These are phyloP conservation scores for Ceratobasidium theobromae DNA, from an alignment of 1,284 basidiomycete species.

Conservation along the genomic window DNA sequence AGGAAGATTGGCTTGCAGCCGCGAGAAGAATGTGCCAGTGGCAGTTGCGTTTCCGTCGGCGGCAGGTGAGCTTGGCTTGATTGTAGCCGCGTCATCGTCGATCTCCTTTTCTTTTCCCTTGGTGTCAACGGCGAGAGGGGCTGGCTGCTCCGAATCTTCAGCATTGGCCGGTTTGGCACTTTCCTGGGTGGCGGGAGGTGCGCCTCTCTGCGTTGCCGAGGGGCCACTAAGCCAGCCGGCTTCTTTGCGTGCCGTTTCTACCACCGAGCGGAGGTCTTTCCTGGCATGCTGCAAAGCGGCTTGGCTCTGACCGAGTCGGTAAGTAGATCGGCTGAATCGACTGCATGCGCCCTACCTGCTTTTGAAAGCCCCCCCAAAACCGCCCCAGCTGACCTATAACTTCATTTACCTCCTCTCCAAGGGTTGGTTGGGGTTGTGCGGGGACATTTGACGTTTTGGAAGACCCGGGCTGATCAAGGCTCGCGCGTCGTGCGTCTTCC, in stretches of 20 bases:
- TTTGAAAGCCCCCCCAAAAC: conserved; percentile 87
- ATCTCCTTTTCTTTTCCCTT: conserved; percentile 34
- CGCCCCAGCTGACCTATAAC: conserved; percentile 80
- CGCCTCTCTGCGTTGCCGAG: conserved; percentile 43
- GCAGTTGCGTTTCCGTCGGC: conserved; percentile 16
- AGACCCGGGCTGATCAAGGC: conserved; percentile 27
- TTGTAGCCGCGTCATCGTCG: conserved; percentile 20
- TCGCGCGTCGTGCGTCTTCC: conserved; percentile 26
- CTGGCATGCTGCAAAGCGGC: conserved; percentile 68
- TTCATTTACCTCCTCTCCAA: conserved; percentile 85
- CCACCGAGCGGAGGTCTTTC: conserved; percentile 75
- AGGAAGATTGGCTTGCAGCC: conserved; percentile 68
- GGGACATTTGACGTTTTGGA: conserved; percentile 37
- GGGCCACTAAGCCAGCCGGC: conserved; percentile 56
- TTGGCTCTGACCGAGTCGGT: conserved; percentile 59
- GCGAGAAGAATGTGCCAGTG: conserved; percentile 60
- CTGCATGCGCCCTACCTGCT: conserved; percentile 61
- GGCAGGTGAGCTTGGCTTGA: conserved; percentile 16
- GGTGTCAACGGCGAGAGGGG: conserved; percentile 20
- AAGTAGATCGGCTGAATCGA: conserved; percentile 10
- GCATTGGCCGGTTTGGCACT: conserved; percentile 34
- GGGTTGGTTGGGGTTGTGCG: conserved; percentile 53
- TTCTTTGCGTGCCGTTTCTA: conserved; percentile 81
- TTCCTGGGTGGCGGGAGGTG: conserved; percentile 42
- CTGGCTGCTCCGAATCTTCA: conserved; percentile 2